Percentiles rank a stretch among this genome's conserved stretches.
phyloP scores from a whole-genome alignment of 495 filamentous ascomycete species.

The Clavariopsis aquatica region DNA sequence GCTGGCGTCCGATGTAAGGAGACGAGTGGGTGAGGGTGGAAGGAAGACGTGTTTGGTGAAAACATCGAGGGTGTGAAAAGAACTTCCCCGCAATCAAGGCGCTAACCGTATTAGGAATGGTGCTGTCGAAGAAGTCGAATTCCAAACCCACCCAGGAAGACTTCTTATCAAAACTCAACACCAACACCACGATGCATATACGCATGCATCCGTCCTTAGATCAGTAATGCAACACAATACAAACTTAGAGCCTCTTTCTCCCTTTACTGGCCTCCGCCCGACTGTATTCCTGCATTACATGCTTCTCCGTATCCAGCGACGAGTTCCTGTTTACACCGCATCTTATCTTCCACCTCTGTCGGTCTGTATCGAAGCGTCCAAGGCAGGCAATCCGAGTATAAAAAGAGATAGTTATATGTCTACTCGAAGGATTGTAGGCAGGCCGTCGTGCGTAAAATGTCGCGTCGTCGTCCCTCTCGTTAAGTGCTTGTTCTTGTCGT shows the following conservation, averaged over 20 bases:
- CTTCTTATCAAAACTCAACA: neutral
- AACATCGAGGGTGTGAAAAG: too few species aligned
- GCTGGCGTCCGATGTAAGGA: constrained; percentile 3
- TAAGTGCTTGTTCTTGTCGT: constrained; percentile 18
- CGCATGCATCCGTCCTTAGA: constrained; percentile 19
- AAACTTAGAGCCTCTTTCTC: constrained; percentile 11
- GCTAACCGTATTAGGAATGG: neutral
- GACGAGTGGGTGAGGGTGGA: neutral
- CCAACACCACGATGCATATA: constrained; percentile 31
- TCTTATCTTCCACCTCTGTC: neutral
- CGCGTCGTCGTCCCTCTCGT: neutral
- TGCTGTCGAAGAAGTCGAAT: neutral
- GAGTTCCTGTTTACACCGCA: neutral
- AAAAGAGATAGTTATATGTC: neutral
- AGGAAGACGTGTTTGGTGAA: neutral
- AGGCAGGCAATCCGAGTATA: neutral
- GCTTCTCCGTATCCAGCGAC: neutral
- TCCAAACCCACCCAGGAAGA: too few species aligned
- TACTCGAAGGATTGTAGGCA: neutral
- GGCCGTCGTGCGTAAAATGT: neutral
- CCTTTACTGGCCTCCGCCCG: neutral
- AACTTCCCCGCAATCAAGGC: neutral
- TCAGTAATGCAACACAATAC: constrained; percentile 21
- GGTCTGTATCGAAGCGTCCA: neutral
- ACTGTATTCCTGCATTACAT: neutral